Percentiles rank a stretch among this genome's conserved stretches.
Conservation (phyloP, 1,139 yeast genomes). For the Yamadazyma diddensiae region DNA sequence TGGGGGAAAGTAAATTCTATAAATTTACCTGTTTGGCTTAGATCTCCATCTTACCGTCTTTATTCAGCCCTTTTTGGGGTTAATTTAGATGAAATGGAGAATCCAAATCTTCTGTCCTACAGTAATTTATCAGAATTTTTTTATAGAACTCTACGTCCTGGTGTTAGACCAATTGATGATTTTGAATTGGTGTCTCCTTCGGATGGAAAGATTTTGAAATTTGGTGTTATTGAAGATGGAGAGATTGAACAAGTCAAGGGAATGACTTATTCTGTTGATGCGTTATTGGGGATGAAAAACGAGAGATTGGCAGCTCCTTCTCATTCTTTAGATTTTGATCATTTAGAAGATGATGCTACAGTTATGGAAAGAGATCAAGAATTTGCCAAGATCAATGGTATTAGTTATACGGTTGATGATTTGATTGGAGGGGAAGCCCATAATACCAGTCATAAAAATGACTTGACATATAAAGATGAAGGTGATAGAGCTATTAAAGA, state of each 20-base stretch:
- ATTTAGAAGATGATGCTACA: constrained; percentile 40
- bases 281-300: constrained; percentile 69
- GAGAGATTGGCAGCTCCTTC: constrained; percentile 59
- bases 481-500: constrained; percentile 52
- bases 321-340: constrained; percentile 49
- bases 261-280: constrained; percentile 86
- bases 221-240: constrained; percentile 80
- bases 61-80: constrained; percentile 86
- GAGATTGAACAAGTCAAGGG: constrained; percentile 97
- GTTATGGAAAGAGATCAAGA: constrained; percentile 58
- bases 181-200: constrained; percentile 82
- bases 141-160: constrained; percentile 78
- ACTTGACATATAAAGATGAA: constrained; percentile 52
- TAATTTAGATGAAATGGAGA: constrained; percentile 83
- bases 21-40: constrained; percentile 81
- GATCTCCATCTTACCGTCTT: constrained; percentile 77
- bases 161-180: constrained; percentile 72
- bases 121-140: constrained; percentile 87
- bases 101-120: constrained; percentile 72
- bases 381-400: constrained; percentile 77
- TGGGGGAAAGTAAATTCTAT: constrained; percentile 93
- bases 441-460: constrained; percentile 35
- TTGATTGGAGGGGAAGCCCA: constrained; percentile 49
- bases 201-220: constrained; percentile 85
- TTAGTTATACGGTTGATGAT: constrained; percentile 69